Conservation (phyloP, 129 eudicot species). For the Deinandra increscens region DNA sequence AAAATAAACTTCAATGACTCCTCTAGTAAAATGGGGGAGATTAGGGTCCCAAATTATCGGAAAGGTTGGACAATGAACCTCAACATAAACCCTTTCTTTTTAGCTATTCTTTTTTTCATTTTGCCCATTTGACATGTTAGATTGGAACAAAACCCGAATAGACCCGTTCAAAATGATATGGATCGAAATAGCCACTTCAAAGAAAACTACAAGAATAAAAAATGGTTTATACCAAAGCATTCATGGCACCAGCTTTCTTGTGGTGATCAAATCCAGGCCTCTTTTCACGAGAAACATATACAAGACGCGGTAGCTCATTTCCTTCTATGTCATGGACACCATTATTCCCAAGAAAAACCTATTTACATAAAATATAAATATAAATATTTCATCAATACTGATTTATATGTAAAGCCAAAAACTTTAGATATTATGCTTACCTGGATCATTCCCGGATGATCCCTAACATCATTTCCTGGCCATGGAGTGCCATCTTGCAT, state of each 20-base stretch:
- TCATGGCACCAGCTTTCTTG: conserved; percentile 95
- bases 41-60: too few species aligned
- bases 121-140: not conserved
- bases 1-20: too few species aligned
- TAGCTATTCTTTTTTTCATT: not conserved
- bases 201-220: conserved; percentile 8
- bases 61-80: not conserved
- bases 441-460: conserved; percentile 97
- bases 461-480: conserved; percentile 91
- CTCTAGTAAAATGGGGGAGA: too few species aligned
- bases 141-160: too few species aligned
- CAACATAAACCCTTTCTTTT: not conserved
- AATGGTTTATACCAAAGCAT: conserved; percentile 50
- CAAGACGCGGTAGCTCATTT: conserved; percentile 76
- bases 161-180: not conserved
- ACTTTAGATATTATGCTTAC: conserved; percentile 21
- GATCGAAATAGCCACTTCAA: not conserved
- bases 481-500: conserved; percentile 94
- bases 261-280: conserved; percentile 93
- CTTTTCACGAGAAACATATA: conserved; percentile 93
- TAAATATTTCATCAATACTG: not conserved
- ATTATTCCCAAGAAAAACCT: conserved; percentile 78
- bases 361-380: not conserved
- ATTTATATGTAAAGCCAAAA: not conserved
- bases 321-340: conserved; percentile 84